Evolutionary conservation across 768 basidiomycete genomes (phyloP), one percentile per base, ranked within the genome.

Genomic region (Mycena sanguinolenta): DNA sequence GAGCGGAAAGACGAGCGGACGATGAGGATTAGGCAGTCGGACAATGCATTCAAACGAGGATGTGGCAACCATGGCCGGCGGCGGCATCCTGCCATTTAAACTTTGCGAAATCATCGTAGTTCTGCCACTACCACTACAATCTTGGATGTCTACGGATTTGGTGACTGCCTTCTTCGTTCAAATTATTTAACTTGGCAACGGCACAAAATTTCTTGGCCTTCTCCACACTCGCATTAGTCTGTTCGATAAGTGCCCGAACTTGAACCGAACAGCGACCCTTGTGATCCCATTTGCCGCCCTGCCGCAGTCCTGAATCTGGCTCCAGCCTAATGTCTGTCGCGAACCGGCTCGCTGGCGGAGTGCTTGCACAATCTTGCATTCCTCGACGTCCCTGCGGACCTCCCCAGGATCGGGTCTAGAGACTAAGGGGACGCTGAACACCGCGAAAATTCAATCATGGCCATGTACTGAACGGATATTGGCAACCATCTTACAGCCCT

Each of bases 141-240:
- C n/a, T n/a, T n/a, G n/a, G n/a, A n/a, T n/a, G n/a, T n/a, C n/a
- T n/a, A n/a, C n/a, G n/a, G n/a, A 57, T 57, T 57, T 57, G 54
- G 54, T 57, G 32, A 57, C 58, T 42, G 38, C 58, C 58, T 59
- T 42, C 25, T 59, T 59, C 42, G 58, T 59, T 59, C 58, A 59
- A 59, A 59, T 59, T 59, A 59, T 42, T 23, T 36, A 57, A n/a
- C n/a, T 57, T 36, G 30, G 8, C 54, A 57, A 57, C 32, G 54
- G 54, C 58, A 59, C 38, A 27, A 59, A 59, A 42, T 39, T 39
- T 59, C 58, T 59, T 59, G 58, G 58, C 58, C 39, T 42, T 59
- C 58, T 59, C 58, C 25, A 19, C 58, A 59, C 58, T 42, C 57
- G n/a, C n/a, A n/a, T n/a, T n/a, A n/a, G n/a, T n/a, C n/a, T n/a